phyloP scores from a whole-genome alignment of 2,329 filamentous ascomycete species.

The Aspergillus texensis region DNA sequence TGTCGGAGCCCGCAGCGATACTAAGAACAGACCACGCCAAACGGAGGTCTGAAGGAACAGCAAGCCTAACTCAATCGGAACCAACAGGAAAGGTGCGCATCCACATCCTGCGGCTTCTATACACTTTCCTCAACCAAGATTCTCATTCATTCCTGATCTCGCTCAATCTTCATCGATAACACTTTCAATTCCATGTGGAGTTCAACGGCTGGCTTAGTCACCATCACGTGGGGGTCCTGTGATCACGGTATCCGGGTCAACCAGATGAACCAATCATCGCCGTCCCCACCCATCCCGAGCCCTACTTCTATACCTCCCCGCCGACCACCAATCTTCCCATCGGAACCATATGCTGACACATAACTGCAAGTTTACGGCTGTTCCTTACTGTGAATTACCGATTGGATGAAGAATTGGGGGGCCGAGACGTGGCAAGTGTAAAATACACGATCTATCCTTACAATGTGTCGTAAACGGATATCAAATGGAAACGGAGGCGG shows the following conservation, averaged over 20 bases:
- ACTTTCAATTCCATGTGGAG: constrained; percentile 16
- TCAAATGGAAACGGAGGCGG: not conserved
- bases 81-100: not conserved
- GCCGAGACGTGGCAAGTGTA: not conserved
- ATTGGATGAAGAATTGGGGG: not conserved
- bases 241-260: constrained; percentile 24
- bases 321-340: not conserved
- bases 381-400: not conserved
- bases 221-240: constrained; percentile 23
- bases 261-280: constrained; percentile 16
- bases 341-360: not conserved
- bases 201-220: constrained; percentile 21
- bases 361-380: not conserved
- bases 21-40: not conserved
- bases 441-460: not conserved
- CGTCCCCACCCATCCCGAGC: constrained; percentile 2
- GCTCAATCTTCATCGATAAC: not conserved
- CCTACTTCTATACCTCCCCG: not conserved
- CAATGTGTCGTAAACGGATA: not conserved
- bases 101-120: not conserved
- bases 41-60: not conserved
- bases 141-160: not conserved
- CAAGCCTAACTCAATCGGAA: not conserved
- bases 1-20: not conserved
- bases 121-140: not conserved